Base-by-base conservation (phyloP, 1,139 yeast genomes). In the Lodderomyces beijingensis region DNA sequence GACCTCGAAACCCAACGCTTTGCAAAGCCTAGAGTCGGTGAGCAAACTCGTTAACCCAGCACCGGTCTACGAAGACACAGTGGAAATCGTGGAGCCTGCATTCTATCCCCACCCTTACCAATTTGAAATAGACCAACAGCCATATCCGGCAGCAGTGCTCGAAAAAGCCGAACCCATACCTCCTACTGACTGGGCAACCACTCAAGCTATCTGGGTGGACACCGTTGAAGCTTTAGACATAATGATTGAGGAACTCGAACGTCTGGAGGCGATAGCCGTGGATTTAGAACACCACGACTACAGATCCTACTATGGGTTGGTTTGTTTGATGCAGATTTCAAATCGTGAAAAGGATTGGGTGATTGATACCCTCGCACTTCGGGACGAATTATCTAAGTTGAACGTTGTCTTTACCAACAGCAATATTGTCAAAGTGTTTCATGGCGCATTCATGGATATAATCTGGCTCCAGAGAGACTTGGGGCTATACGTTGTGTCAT, bases 281-380 rank as follows among this genome's bases (percentile, higher is more conserved):
- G 99, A 93, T 67, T 72, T 93, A 44, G 99, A 93, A 53, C 98
- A 93, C 57, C 98, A 93, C 52, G 97, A 89, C 50, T 84, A 75
- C 53, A 70, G 97, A 56, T 72, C 96, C 0, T 93, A 85, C 48
- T 80, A 82, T 46, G 99, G 99, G 30, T 63, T 93, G 31, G 94
- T 89, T 1, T 88, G 93, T 55, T 64, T 93, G 34, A 87, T 93
- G 96, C 99, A 93, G 58, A 80, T 93, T 13, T 83, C 95, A 34
- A 80, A 82, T 31, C 64, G 94, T 35, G 76, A 77, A n/a, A 70
- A 75, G 41, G 98, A 77, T 55, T 93, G 79, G 81, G 64, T 87
- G n/a, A 66, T 87, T 3, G 96, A 87, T 51, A 83, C 95, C 0
- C 66, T 80, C 17, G 74, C 74, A 2, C 68, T 93, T 28, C 65